Percentiles rank a stretch among this genome's conserved stretches.
These are phyloP conservation scores for Podospora appendiculata DNA, from an alignment of 495 filamentous ascomycete genomes.

Conservation along the genomic window DNA sequence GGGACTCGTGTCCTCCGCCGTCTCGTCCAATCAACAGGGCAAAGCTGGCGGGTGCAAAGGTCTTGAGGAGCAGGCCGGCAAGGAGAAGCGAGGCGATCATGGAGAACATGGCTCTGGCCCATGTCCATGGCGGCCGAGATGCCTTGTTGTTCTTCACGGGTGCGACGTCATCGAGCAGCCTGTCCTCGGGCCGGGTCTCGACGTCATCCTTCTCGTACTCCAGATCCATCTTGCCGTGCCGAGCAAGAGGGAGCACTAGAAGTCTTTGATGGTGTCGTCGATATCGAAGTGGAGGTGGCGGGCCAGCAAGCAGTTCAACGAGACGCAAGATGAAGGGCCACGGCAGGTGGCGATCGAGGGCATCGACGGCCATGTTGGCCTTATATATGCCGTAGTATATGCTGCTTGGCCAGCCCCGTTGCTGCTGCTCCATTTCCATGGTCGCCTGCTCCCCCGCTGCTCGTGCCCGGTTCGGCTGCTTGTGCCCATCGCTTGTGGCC, in stretches of 20 bases:
- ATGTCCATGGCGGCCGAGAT: background rate
- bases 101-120: background rate
- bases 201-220: background rate
- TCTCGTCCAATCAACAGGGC: background rate
- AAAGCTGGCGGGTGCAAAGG: background rate
- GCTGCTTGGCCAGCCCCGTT: no score
- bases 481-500: no score
- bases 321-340: no score
- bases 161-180: background rate
- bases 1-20: background rate
- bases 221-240: conserved; percentile 2
- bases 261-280: background rate
- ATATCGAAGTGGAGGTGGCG: no score
- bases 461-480: no score
- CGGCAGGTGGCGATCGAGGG: no score
- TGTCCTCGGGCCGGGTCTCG: background rate
- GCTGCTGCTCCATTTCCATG: no score
- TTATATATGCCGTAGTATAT: no score
- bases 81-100: background rate
- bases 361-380: no score
- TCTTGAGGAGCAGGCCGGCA: background rate
- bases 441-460: no score
- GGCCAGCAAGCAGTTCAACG: no score
- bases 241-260: background rate
- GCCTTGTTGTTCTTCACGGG: background rate